phyloP scores from a whole-genome alignment of 306 rosid species.

The Vigna trinervia region DNA sequence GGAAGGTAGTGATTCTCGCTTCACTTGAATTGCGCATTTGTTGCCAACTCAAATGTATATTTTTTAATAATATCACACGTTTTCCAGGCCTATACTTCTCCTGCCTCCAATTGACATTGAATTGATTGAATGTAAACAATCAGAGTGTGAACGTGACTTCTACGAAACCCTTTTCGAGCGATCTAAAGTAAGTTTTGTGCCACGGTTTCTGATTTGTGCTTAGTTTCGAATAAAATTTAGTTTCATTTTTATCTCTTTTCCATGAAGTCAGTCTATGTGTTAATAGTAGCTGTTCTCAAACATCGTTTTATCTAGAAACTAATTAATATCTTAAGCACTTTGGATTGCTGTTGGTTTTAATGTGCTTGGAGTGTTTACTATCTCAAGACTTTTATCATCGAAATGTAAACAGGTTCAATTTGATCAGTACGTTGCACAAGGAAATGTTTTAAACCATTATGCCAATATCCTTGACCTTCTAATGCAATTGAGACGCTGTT shows the following conservation, averaged over 20 bases:
- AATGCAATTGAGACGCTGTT: slow-evolving; percentile 85
- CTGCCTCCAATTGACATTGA: slow-evolving; percentile 80
- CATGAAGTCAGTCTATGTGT: not conserved
- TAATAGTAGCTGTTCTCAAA: not conserved
- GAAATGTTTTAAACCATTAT: slow-evolving; percentile 80
- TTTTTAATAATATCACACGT: slow-evolving; percentile 21
- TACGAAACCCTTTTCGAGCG: slow-evolving; percentile 76
- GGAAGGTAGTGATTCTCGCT: slow-evolving; percentile 66
- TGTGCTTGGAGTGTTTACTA: not conserved
- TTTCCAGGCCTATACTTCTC: slow-evolving; percentile 77
- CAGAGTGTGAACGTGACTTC: slow-evolving; percentile 80
- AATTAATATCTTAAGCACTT: not conserved
- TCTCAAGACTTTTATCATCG: slow-evolving; percentile 24
- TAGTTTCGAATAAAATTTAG: not conserved
- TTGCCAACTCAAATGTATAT: not conserved
- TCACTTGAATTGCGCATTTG: slow-evolving; percentile 7
- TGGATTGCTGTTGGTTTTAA: no score
- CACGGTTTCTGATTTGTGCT: not conserved
- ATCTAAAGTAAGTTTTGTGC: slow-evolving; percentile 67
- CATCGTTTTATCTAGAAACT: slow-evolving; percentile 7
- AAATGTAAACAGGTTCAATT: slow-evolving; percentile 69
- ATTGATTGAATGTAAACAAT: slow-evolving; percentile 72
- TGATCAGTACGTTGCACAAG: slow-evolving; percentile 84
- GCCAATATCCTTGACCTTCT: slow-evolving; percentile 84
- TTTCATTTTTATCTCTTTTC: not conserved